Evolutionary conservation across 176 grass and related monocot species (phyloP).

Genomic region (Stipa capillata): DNA sequence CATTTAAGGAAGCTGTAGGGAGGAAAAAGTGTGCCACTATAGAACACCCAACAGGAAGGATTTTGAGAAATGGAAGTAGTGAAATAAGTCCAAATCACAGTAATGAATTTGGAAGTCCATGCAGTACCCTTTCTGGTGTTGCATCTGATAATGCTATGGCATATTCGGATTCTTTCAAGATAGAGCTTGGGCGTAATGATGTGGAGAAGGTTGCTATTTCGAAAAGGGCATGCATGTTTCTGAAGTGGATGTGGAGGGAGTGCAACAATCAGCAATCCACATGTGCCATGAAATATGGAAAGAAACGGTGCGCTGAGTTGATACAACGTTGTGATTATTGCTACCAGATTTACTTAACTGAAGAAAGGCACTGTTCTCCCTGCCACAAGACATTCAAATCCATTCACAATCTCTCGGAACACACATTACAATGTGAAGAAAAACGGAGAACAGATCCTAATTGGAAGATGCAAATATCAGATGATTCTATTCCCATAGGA

Average conservation of each 20-base stretch:
- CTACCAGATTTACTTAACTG: conserved; percentile 57
- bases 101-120: conserved; percentile 50
- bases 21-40: conserved; percentile 21
- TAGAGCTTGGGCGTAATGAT: conserved; percentile 62
- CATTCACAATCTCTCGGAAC: conserved; percentile 58
- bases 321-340: conserved; percentile 59
- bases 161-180: conserved; percentile 54
- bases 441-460: conserved; percentile 49
- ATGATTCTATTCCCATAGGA: conserved; percentile 40
- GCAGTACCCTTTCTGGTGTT: conserved; percentile 37
- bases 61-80: conserved; percentile 34
- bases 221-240: conserved; percentile 41
- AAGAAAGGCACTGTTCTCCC: conserved; percentile 72
- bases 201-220: conserved; percentile 57
- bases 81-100: conserved; percentile 43
- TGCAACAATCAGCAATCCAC: conserved; percentile 35
- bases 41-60: conserved; percentile 12
- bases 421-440: conserved; percentile 59
- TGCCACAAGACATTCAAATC: conserved; percentile 82
- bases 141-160: conserved; percentile 41
- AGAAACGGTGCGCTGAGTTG: conserved; percentile 57
- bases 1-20: conserved; percentile 73
- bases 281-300: conserved; percentile 50
- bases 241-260: conserved; percentile 88
- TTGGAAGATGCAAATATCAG: conserved; percentile 43